Evolutionary conservation across 257 asterid genomes (phyloP), one percentile per base, ranked within the genome.

Genomic region (Lantana camara): DNA sequence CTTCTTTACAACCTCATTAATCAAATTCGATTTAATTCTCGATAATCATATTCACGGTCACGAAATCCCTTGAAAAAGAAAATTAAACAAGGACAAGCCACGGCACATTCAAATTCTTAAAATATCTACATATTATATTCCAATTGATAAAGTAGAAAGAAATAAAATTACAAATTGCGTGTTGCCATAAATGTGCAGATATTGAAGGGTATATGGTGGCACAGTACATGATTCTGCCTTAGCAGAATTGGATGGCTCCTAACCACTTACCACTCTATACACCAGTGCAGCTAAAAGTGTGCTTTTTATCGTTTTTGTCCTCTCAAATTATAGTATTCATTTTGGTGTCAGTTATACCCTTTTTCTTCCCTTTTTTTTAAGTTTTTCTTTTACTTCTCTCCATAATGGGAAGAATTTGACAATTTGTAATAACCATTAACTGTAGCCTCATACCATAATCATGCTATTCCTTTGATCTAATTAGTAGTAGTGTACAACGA

Each of bases 141-240:
- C 63, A 66, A 54, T 27, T 2, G 0, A 23, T 29, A 53, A 40
- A 54, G 63, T 21, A 32, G n/a, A 2, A 16, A 32, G 17, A 37
- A 64, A 64, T 20, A 49, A 16, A 14, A 5, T 3, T 61, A 19
- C 34, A 8, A 12, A 0, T n/a, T 12, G 17, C 30, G 35, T 22
- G 49, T 15, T 51, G 35, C 70, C 15, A 65, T n/a, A 53, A 40
- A 40, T 23, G n/a, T 29, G 14, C 41, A 27, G 10, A 45, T 20
- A 42, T 54, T 22, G 56, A n/a, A 42, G 17, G 68, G 64, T 37
- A 66, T 24, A 42, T 9, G 42, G 64, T 38, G 40, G 20, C 17
- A 45, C 40, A 45, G 65, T 42, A 47, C 53, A 57, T 57, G 50
- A 35, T 57, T 67, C 66, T 67, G 56, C 64, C 64, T 41, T 55